Base-by-base conservation (phyloP, 495 filamentous ascomycete species). In the Aspergillus mulundensis region DNA sequence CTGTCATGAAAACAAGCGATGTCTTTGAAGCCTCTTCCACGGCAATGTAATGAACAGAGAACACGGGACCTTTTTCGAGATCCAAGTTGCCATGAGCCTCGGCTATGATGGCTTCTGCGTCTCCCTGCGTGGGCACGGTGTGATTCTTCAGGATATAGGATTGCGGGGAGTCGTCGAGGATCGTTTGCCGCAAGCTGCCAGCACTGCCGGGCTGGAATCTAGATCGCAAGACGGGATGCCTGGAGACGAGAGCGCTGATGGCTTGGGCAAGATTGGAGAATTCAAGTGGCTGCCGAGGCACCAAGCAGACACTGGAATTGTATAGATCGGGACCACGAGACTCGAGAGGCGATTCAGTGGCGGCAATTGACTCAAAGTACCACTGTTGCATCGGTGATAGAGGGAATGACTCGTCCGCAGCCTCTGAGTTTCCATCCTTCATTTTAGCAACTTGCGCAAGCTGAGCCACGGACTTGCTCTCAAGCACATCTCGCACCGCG, bases 401-500 rank as follows among this genome's bases (percentile, higher is more conserved):
- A 11, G 38, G 48, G 25, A 54, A 56, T 2, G 53, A 40, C n/a
- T 39, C 19, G 36, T 56, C 20, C 1, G 21, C 7, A 1, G 7
- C n/a, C 36, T 46, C 46, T 16, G 19, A 1, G 1, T 5, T 30
- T 1, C 34, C 53, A 14, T 15, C 36, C 18, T 45, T n/a, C 34
- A 50, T 16, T 28, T 32, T 18, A 12, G 45, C 53, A 21, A 1
- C 18, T 2, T 20, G 44, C 6, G 53, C 53, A 24, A 56, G 34
- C 10, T 56, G 44, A 11, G 34, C 53, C 16, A 56, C 44, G 1
- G 53, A 56, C 38, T 56, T 56, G 36, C 44, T 50, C 20, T 56
- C 53, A 16, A 81, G 77, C 38, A 68, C 64, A 28, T 71, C 57
- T 38, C 57, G 39, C 20, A 68, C 59, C 0, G 57, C 65, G 7